Conservation (phyloP, 257 asterid genomes). For the Nicotiana tomentosiformis region DNA sequence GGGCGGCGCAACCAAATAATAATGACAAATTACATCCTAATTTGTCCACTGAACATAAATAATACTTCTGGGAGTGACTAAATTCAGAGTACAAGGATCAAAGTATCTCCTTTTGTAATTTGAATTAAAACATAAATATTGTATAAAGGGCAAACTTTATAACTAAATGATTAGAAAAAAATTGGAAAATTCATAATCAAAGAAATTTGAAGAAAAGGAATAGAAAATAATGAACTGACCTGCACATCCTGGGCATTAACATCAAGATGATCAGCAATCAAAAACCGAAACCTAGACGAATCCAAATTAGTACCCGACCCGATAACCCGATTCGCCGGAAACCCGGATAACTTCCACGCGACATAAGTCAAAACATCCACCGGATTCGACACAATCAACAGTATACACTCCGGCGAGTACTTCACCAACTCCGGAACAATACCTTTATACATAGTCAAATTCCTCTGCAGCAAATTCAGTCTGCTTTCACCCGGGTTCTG, state of each 20-base stretch:
- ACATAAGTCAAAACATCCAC: conserved; percentile 74
- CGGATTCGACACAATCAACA: conserved; percentile 78
- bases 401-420: conserved; percentile 47
- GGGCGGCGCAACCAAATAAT: background rate
- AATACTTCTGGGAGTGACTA: no score
- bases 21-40: background rate
- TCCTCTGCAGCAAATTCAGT: conserved; percentile 62
- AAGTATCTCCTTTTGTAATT: no score
- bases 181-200: background rate
- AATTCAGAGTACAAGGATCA: no score
- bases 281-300: conserved; percentile 72
- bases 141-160: no score
- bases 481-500: conserved; percentile 78
- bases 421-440: conserved; percentile 76
- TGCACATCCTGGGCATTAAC: conserved; percentile 93
- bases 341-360: conserved; percentile 81
- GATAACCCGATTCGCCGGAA: conserved; percentile 60
- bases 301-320: conserved; percentile 93
- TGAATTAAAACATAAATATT: no score
- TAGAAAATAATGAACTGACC: conserved; percentile 27
- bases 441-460: conserved; percentile 37
- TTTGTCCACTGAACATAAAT: background rate
- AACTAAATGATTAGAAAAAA: background rate
- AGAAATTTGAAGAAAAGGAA: background rate
- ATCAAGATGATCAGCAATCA: conserved; percentile 83